Evolutionary conservation across 495 filamentous ascomycete species (phyloP).

Genomic region (Poronia punctata): DNA sequence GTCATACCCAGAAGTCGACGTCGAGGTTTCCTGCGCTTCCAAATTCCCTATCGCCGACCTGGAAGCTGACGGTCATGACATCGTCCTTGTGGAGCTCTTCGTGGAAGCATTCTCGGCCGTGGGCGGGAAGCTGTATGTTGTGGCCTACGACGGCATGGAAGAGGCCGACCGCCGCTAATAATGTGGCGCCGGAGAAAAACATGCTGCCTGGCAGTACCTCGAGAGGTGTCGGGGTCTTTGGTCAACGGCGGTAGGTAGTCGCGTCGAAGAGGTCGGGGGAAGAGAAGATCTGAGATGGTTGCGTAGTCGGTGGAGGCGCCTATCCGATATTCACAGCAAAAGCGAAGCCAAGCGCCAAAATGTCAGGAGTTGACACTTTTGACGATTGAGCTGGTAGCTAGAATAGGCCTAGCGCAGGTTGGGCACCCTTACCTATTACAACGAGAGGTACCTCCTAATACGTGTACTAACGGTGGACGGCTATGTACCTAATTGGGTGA

Average conservation of each 20-base stretch:
- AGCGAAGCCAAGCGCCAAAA: neutral
- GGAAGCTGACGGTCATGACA: conserved; percentile 97
- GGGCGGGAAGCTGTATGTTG: conserved; percentile 89
- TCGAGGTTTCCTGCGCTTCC: conserved; percentile 91
- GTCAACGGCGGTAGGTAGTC: neutral
- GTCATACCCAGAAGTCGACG: conserved; percentile 92
- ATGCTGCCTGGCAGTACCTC: conserved; percentile 26
- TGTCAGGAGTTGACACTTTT: conserved; percentile 22
- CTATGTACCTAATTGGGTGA: too few species aligned
- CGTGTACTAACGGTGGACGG: too few species aligned
- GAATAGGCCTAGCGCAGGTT: too few species aligned
- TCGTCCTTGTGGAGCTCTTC: conserved; percentile 88
- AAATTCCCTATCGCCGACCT: conserved; percentile 95
- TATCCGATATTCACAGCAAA: too few species aligned
- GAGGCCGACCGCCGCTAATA: conserved; percentile 58
- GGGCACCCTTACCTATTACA: too few species aligned
- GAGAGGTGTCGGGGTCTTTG: conserved; percentile 11
- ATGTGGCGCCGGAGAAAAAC: conserved; percentile 51
- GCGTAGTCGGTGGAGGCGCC: too few species aligned
- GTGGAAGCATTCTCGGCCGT: conserved; percentile 95
- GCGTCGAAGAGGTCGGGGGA: neutral
- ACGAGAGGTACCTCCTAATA: too few species aligned
- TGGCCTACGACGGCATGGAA: conserved; percentile 63
- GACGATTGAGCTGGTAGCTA: conserved; percentile 8
- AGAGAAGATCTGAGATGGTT: too few species aligned